Evolutionary conservation across 805 yeast genomes (phyloP).

Genomic region (Suhomyces kilbournensis): DNA sequence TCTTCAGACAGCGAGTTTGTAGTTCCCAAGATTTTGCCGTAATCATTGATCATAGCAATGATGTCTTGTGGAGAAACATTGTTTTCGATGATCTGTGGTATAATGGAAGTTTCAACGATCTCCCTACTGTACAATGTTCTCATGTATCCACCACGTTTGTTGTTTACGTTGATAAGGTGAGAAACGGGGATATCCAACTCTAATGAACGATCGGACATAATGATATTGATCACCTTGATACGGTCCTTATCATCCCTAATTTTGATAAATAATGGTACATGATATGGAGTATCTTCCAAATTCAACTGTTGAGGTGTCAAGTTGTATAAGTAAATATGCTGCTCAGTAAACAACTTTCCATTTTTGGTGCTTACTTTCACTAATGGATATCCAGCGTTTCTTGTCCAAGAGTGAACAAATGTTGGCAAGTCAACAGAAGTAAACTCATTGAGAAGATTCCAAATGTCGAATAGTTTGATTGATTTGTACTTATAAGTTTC

Average conservation of each 20-base stretch:
- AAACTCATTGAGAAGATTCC: slow-evolving; percentile 41
- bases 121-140: slow-evolving; percentile 8
- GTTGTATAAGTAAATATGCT: slow-evolving; percentile 34
- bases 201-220: slow-evolving; percentile 44
- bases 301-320: slow-evolving; percentile 21
- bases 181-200: slow-evolving; percentile 26
- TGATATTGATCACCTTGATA: slow-evolving; percentile 28
- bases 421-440: slow-evolving; percentile 44
- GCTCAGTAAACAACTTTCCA: slow-evolving; percentile 30
- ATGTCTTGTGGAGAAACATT: slow-evolving; percentile 29
- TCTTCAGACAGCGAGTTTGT: slow-evolving; percentile 17
- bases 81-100: slow-evolving; percentile 10
- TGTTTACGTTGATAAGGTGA: slow-evolving; percentile 41
- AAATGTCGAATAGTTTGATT: slow-evolving; percentile 51
- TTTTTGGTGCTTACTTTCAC: slow-evolving; percentile 32
- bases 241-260: slow-evolving; percentile 26
- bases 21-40: slow-evolving; percentile 36
- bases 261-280: slow-evolving; percentile 54
- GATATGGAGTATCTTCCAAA: slow-evolving; percentile 58
- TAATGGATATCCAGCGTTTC: slow-evolving; percentile 58
- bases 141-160: slow-evolving; percentile 22
- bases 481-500: slow-evolving; percentile 30
- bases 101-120: slow-evolving; percentile 4
- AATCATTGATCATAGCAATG: slow-evolving; percentile 36
- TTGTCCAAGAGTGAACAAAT: slow-evolving; percentile 59